These are phyloP conservation scores for Rhodocollybia butyracea DNA, from an alignment of 768 basidiomycete species.

Conservation along the genomic window DNA sequence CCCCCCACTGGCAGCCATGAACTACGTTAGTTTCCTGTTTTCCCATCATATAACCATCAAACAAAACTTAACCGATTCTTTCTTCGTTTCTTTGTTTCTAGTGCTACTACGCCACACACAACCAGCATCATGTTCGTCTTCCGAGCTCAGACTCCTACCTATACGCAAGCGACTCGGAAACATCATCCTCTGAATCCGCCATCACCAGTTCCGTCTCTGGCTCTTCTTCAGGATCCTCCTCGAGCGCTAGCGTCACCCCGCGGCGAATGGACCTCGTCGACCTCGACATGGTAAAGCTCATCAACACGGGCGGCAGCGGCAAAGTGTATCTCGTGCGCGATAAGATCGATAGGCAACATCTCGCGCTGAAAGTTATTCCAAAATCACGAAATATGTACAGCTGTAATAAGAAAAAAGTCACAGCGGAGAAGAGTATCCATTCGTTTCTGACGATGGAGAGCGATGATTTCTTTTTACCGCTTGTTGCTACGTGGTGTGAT, in stretches of 20 bases:
- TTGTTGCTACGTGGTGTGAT: conserved; percentile 23
- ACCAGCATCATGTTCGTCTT: not conserved
- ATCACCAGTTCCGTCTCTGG: not conserved
- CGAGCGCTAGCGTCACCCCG: not conserved
- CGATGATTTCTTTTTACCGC: conserved; percentile 13
- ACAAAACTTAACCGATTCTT: not conserved
- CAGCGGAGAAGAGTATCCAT: conserved; percentile 10
- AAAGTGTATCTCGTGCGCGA: conserved; percentile 17
- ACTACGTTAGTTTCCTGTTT: not conserved
- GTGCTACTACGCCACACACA: conserved; percentile 6
- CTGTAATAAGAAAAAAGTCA: conserved; percentile 4
- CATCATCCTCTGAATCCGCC: not conserved
- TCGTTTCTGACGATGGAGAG: conserved; percentile 9
- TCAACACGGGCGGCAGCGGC: conserved; percentile 11
- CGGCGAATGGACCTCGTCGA: conserved; percentile 7
- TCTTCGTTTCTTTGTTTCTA: not conserved
- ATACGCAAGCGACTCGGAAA: not conserved
- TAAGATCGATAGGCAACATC: conserved; percentile 9
- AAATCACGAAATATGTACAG: conserved; percentile 9
- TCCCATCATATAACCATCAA: not conserved
- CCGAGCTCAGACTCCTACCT: not conserved
- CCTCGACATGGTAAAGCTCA: conserved; percentile 8
- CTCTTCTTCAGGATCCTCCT: not conserved
- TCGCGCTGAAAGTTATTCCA: conserved; percentile 18
- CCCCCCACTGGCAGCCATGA: not conserved